A percentile compares a stretch with the other conserved stretches of the same genome.
Evolutionary conservation across 2,329 filamentous ascomycete genomes (phyloP).

Genomic region (Stachybotrys chartarum): DNA sequence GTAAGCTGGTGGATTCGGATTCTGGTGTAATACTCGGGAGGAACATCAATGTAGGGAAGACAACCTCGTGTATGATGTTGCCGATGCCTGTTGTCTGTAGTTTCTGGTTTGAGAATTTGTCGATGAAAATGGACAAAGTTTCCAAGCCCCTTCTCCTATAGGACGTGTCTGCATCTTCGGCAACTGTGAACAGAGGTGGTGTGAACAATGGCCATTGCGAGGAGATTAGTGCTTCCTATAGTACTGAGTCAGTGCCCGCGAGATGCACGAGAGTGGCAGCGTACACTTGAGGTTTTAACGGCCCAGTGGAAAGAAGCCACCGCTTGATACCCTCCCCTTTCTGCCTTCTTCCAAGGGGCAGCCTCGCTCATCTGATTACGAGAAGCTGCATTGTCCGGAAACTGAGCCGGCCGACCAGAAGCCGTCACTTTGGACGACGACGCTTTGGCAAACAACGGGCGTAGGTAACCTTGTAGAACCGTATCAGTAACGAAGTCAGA

Average conservation of each 20-base stretch:
- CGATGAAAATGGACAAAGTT: slow-evolving; percentile 47
- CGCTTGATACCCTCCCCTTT: slow-evolving; percentile 8
- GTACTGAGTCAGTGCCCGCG: neutral
- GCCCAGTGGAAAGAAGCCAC: slow-evolving; percentile 42
- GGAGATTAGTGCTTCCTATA: slow-evolving; percentile 7
- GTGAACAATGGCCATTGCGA: slow-evolving; percentile 60
- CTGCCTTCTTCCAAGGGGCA: slow-evolving; percentile 14
- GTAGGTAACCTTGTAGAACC: slow-evolving; percentile 56
- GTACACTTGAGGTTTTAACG: slow-evolving; percentile 42
- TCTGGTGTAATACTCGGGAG: slow-evolving; percentile 73
- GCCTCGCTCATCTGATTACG: slow-evolving; percentile 1
- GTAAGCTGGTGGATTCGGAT: slow-evolving; percentile 57
- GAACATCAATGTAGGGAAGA: slow-evolving; percentile 66
- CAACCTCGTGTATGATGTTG: slow-evolving; percentile 59
- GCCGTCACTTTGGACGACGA: slow-evolving; percentile 34
- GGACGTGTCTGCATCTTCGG: slow-evolving; percentile 52
- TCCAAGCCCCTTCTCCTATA: slow-evolving; percentile 50
- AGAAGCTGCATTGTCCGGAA: slow-evolving; percentile 6
- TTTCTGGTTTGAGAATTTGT: slow-evolving; percentile 41
- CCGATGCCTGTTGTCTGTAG: slow-evolving; percentile 58
- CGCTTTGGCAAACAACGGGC: slow-evolving; percentile 54
- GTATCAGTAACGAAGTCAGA: slow-evolving; percentile 41
- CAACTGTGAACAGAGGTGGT: slow-evolving; percentile 61
- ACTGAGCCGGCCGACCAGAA: slow-evolving; percentile 20
- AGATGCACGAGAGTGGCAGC: slow-evolving; percentile 9